These are phyloP conservation scores for Candida pseudoviswanathii DNA, from an alignment of 1,139 yeast species.

Conservation along the genomic window DNA sequence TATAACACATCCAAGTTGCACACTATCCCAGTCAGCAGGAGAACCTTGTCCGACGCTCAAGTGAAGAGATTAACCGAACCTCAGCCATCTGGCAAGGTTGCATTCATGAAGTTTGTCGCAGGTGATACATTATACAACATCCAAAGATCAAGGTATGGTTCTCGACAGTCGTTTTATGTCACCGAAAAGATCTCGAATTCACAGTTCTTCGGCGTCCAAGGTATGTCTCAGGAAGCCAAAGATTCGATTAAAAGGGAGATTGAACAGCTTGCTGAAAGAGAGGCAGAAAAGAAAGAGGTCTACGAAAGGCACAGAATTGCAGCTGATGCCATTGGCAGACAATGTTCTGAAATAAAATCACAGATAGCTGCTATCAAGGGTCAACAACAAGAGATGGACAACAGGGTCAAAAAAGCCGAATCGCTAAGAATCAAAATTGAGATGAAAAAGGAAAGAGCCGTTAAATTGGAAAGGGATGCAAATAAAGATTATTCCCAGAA, in stretches of 20 bases:
- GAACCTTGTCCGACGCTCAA: constrained; percentile 42
- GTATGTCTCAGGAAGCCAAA: constrained; percentile 42
- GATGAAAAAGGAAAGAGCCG: constrained; percentile 26
- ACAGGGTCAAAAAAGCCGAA: constrained; percentile 15
- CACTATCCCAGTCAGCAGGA: constrained; percentile 61
- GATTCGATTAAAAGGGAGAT: constrained; percentile 19
- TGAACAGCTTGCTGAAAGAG: not conserved
- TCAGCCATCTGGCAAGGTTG: constrained; percentile 36
- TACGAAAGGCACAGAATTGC: constrained; percentile 1
- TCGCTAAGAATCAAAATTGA: constrained; percentile 24
- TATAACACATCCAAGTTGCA: constrained; percentile 61
- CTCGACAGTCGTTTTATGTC: constrained; percentile 48
- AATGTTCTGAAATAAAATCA: constrained; percentile 18
- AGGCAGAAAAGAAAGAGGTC: constrained; percentile 8
- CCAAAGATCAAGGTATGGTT: constrained; percentile 60
- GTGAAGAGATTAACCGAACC: constrained; percentile 36
- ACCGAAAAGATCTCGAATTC: constrained; percentile 35
- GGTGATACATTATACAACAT: constrained; percentile 57
- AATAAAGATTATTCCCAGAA: constrained; percentile 32
- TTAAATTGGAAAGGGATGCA: constrained; percentile 27
- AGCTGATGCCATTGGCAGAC: constrained; percentile 6
- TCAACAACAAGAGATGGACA: constrained; percentile 14
- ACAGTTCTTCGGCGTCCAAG: constrained; percentile 44
- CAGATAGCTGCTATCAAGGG: constrained; percentile 20
- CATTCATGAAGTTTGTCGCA: constrained; percentile 59